A percentile compares a stretch with the other conserved stretches of the same genome.
These are phyloP conservation scores for Boehmeria nivea DNA, from an alignment of 306 rosid genomes.

Conservation along the genomic window DNA sequence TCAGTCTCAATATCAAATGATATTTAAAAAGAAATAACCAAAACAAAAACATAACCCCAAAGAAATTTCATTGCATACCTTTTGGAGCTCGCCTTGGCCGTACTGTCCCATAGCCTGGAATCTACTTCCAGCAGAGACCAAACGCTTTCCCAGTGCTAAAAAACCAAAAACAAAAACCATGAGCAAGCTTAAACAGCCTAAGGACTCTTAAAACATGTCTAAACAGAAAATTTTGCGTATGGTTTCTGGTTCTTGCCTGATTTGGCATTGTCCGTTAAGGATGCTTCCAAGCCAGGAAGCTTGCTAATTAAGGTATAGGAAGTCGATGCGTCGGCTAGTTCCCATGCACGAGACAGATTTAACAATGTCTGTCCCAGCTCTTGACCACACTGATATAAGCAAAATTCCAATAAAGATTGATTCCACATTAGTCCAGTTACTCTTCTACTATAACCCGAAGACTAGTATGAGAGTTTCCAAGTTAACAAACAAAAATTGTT, in stretches of 20 bases:
- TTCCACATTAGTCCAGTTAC: too few relatives aligned
- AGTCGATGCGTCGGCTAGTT: slow-evolving; percentile 70
- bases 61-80: slow-evolving; percentile 43
- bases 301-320: slow-evolving; percentile 53
- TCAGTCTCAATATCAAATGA: too few relatives aligned
- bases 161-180: slow-evolving; percentile 21
- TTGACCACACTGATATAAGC: slow-evolving; percentile 63
- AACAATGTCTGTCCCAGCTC: slow-evolving; percentile 76
- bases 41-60: too few relatives aligned
- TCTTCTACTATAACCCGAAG: too few relatives aligned
- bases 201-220: slow-evolving; percentile 7
- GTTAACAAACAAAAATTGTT: too few relatives aligned
- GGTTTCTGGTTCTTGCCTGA: slow-evolving; percentile 49
- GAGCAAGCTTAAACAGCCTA: slow-evolving; percentile 24
- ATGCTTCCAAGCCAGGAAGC: slow-evolving; percentile 55
- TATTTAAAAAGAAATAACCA: not conserved
- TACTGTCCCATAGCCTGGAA: slow-evolving; percentile 94
- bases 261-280: slow-evolving; percentile 53
- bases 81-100: slow-evolving; percentile 84
- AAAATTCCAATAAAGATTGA: slow-evolving; percentile 9
- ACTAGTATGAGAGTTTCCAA: too few relatives aligned
- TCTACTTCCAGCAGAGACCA: slow-evolving; percentile 75
- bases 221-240: slow-evolving; percentile 9
- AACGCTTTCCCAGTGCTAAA: slow-evolving; percentile 79
- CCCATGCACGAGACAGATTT: slow-evolving; percentile 88